phyloP scores from a whole-genome alignment of 768 basidiomycete species.

The Pleurotus ostreatus region DNA sequence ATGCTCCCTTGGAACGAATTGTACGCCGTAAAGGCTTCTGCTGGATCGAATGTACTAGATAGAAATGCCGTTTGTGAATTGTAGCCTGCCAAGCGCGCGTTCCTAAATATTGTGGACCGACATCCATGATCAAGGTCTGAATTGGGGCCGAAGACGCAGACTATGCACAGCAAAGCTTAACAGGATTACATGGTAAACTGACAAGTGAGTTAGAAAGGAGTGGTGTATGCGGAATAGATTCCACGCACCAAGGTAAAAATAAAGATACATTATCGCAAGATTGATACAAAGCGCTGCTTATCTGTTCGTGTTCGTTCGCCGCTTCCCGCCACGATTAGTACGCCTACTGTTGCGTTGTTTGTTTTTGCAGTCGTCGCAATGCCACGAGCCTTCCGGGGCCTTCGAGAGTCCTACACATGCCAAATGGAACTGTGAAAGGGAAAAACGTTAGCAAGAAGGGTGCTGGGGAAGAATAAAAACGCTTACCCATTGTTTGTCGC shows the following conservation, averaged over 20 bases:
- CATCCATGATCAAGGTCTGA: too few relatives aligned
- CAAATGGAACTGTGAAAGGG: conserved; percentile 65
- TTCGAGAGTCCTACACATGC: conserved; percentile 64
- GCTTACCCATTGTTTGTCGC: conserved; percentile 90
- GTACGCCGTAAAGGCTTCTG: background rate
- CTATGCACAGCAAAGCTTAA: too few relatives aligned
- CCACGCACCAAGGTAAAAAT: too few relatives aligned
- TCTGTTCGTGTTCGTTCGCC: conserved; percentile 16
- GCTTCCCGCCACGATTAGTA: conserved; percentile 49
- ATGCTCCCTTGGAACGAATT: conserved; percentile 3
- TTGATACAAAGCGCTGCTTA: background rate
- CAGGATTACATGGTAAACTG: too few relatives aligned
- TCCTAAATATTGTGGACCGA: too few relatives aligned
- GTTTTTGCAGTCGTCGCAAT: conserved; percentile 61
- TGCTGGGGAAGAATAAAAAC: conserved; percentile 9
- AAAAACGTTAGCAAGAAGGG: conserved; percentile 1
- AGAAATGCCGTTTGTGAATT: too few relatives aligned
- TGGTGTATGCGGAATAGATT: too few relatives aligned
- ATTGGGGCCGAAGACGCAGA: too few relatives aligned
- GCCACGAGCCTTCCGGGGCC: conserved; percentile 73
- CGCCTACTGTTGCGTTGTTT: conserved; percentile 50
- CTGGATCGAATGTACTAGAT: too few relatives aligned
- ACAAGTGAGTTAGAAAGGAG: too few relatives aligned
- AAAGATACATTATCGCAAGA: too few relatives aligned
- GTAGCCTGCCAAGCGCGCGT: too few relatives aligned